Percentiles rank a stretch among this genome's conserved stretches.
These are phyloP conservation scores for Hygrophila difformis DNA, from an alignment of 257 asterid species.

Conservation along the genomic window DNA sequence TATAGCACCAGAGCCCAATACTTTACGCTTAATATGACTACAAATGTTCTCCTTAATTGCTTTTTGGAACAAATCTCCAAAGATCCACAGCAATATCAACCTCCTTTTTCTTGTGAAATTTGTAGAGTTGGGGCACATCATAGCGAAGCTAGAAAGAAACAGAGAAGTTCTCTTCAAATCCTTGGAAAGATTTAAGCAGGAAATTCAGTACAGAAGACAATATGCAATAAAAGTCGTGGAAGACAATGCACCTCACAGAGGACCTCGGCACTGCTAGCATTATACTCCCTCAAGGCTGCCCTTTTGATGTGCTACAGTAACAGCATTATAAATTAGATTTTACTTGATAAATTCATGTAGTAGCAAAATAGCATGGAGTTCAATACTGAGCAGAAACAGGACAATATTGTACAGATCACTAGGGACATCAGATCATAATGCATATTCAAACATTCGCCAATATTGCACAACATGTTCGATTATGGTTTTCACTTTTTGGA, in stretches of 20 bases:
- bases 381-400: no score
- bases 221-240: background rate
- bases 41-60: constrained; percentile 13
- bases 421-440: no score
- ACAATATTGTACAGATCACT: no score
- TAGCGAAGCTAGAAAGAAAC: constrained; percentile 54
- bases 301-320: constrained; percentile 68
- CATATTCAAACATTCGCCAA: no score
- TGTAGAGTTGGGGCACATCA: constrained; percentile 85
- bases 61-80: constrained; percentile 87
- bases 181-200: background rate
- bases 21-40: no score
- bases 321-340: constrained; percentile 6
- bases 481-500: no score
- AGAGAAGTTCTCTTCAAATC: background rate
- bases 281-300: constrained; percentile 68
- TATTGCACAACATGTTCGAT: no score
- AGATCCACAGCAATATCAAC: constrained; percentile 93
- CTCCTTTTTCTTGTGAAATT: constrained; percentile 94
- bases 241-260: constrained; percentile 63
- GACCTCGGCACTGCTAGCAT: constrained; percentile 81
- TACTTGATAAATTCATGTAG: constrained; percentile 2
- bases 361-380: background rate
- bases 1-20: no score
- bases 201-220: no score